Evolutionary conservation across 2,329 filamentous ascomycete species (phyloP).

Genomic region (Pseudopithomyces chartarum): DNA sequence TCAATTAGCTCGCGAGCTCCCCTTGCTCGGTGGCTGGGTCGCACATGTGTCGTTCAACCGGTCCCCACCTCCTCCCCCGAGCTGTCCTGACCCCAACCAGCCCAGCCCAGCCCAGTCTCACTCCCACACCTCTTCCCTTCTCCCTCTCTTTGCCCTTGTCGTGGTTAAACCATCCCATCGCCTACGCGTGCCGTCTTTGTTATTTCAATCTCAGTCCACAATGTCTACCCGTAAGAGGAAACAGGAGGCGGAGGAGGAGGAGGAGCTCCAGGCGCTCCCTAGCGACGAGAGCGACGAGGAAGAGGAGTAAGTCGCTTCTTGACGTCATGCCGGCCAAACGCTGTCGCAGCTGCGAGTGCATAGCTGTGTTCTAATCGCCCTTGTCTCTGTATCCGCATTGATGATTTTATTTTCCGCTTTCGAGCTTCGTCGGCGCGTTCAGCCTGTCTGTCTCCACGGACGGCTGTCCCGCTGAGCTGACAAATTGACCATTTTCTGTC

Average conservation of each 20-base stretch:
- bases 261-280: slow-evolving; percentile 51
- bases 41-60: slow-evolving; percentile 32
- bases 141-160: neutral
- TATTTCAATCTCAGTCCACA: no score
- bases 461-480: slow-evolving; percentile 21
- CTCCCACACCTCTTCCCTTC: slow-evolving; percentile 3
- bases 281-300: slow-evolving; percentile 50
- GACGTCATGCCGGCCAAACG: slow-evolving; percentile 41
- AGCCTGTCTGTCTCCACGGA: slow-evolving; percentile 11
- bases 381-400: slow-evolving; percentile 12
- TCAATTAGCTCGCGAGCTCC: slow-evolving; percentile 33
- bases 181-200: no score
- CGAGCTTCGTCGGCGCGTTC: slow-evolving; percentile 24
- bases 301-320: slow-evolving; percentile 50
- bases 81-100: no score
- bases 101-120: slow-evolving; percentile 10
- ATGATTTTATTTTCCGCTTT: slow-evolving; percentile 11
- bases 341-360: slow-evolving; percentile 26
- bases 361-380: slow-evolving; percentile 26
- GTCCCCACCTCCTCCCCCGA: slow-evolving; percentile 31
- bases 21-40: slow-evolving; percentile 29
- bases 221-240: slow-evolving; percentile 54
- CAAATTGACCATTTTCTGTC: neutral
- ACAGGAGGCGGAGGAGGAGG: slow-evolving; percentile 48
- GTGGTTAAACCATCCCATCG: slow-evolving; percentile 9